These are phyloP conservation scores for Sarocladium kiliense DNA, from an alignment of 2,329 filamentous ascomycete species.

Conservation along the genomic window DNA sequence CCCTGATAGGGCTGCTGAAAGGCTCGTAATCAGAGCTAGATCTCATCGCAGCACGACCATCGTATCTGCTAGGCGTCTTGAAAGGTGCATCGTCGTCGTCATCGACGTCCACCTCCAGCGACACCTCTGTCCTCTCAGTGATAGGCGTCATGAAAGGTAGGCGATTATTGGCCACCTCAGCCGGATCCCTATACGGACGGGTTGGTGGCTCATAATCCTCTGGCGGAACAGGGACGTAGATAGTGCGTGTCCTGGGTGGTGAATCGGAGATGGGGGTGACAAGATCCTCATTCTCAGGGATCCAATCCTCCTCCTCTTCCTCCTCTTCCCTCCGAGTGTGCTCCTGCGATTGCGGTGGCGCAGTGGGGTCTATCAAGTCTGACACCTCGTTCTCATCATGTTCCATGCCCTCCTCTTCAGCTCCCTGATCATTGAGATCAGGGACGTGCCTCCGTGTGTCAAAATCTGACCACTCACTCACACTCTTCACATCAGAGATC, in stretches of 20 bases:
- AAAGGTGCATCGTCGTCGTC: conserved; percentile 44
- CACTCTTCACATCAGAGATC: conserved; percentile 53
- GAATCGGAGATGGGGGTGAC: conserved; percentile 38
- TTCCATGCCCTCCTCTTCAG: conserved; percentile 20
- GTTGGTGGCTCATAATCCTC: conserved; percentile 81
- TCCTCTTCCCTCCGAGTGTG: conserved; percentile 25
- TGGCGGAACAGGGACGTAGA: conserved; percentile 75
- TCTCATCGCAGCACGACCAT: conserved; percentile 20
- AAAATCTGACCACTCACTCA: conserved; percentile 87
- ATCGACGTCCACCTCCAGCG: conserved; percentile 64
- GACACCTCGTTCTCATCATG: conserved; percentile 33
- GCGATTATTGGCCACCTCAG: conserved; percentile 77
- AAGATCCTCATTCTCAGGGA: conserved; percentile 23
- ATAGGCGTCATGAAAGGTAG: conserved; percentile 99
- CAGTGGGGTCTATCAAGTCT: conserved; percentile 30
- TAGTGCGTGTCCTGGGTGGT: conserved; percentile 51
- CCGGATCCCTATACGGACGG: conserved; percentile 75
- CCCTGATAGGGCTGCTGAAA: conserved; percentile 68
- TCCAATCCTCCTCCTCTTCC: conserved; percentile 29
- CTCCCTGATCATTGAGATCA: conserved; percentile 23
- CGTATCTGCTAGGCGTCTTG: conserved; percentile 66
- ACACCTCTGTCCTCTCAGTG: conserved; percentile 89
- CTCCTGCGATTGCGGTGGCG: conserved; percentile 25
- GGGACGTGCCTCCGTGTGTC: conserved; percentile 68
- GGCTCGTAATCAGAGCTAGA: conserved; percentile 31